These are phyloP conservation scores for Entamoeba histolytica DNA, from an alignment of 208 protist species.

Conservation along the genomic window DNA sequence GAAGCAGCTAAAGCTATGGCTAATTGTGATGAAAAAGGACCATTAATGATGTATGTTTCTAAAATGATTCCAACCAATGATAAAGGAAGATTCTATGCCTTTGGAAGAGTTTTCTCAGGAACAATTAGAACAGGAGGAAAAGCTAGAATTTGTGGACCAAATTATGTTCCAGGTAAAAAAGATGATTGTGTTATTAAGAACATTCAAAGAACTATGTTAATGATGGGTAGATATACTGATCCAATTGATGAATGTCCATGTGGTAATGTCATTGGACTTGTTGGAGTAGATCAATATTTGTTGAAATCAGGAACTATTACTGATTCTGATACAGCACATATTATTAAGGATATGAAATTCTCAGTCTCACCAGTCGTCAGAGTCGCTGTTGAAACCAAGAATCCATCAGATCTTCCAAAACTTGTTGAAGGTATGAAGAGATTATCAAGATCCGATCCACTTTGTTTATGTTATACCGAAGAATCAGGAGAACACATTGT, in stretches of 20 bases:
- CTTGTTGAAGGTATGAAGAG: conserved; percentile 86
- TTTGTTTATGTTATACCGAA: conserved; percentile 64
- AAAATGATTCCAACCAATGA: conserved; percentile 97
- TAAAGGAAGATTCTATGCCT: conserved; percentile 85
- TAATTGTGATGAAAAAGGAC: conserved; percentile 68
- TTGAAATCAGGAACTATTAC: conserved; percentile 91
- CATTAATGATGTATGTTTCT: conserved; percentile 91
- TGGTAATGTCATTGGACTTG: conserved; percentile 87
- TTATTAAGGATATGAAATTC: conserved; percentile 90
- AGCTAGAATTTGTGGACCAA: conserved; percentile 85
- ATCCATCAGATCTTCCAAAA: conserved; percentile 79
- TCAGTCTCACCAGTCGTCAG: conserved; percentile 92
- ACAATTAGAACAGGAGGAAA: conserved; percentile 71
- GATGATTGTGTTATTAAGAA: conserved; percentile 60
- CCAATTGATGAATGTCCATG: conserved; percentile 76
- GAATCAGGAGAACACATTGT: conserved; percentile 94
- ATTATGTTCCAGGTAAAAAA: conserved; percentile 81
- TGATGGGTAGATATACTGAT: conserved; percentile 86
- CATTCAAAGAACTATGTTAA: conserved; percentile 72
- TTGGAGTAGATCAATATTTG: conserved; percentile 94
- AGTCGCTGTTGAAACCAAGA: conserved; percentile 82
- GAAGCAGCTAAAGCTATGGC: conserved; percentile 48
- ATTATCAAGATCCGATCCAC: conserved; percentile 80
- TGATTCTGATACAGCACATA: conserved; percentile 51
- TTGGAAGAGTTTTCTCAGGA: conserved; percentile 83